Base-by-base conservation (phyloP, 352 stramenopile species). In the Globisporangium canariense region DNA sequence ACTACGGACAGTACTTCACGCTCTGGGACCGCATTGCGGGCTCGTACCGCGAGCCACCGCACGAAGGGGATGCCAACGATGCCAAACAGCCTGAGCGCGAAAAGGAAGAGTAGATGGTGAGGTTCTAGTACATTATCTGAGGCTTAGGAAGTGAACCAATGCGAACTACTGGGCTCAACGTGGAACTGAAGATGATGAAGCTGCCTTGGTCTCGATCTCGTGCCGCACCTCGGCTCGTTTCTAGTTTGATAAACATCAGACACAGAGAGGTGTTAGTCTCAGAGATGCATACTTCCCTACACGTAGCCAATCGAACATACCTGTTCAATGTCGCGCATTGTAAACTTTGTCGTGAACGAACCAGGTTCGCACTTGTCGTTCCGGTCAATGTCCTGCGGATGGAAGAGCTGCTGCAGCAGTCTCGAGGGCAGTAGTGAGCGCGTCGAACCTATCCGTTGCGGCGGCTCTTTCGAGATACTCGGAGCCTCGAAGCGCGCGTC, bases 1-100 rank as follows among this genome's bases (percentile, higher is more conserved):
- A 92, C 62, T 89, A 88, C 52, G 80, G 81, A 14, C 83, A 90
- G 59, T 92, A 90, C 62, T 78, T 89, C 52, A 92, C 81, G 62
- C 66, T 92, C 58, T 92, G 83, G 81, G 83, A 92, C 70, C 76
- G 76, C 20, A 60, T 92, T 11, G 77, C 70, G 0, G 83, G 81
- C 20, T 90, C 83, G 2, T 92, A 89, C 66, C 78, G 75, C 43
- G 69, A 86, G 57, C 83, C 83, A 3, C 61, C 64, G 8, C 46
- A 16, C 25, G 57, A 62, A 4, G 69, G 22, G 22, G 22, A 71
- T 49, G 54, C 20, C 28, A 16, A 38, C 4, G 3, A 53, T 43
- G 38, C 8, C 20, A 14, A 55, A 25, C 49, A 55, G 25, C 56
- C 40, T 3, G 41, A 62, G 28, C 41, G 43, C 25, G 41, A 54